Percentiles rank a stretch among this genome's conserved stretches.
Conservation (phyloP, 2,329 filamentous ascomycete genomes). For the Colletotrichum sp. region DNA sequence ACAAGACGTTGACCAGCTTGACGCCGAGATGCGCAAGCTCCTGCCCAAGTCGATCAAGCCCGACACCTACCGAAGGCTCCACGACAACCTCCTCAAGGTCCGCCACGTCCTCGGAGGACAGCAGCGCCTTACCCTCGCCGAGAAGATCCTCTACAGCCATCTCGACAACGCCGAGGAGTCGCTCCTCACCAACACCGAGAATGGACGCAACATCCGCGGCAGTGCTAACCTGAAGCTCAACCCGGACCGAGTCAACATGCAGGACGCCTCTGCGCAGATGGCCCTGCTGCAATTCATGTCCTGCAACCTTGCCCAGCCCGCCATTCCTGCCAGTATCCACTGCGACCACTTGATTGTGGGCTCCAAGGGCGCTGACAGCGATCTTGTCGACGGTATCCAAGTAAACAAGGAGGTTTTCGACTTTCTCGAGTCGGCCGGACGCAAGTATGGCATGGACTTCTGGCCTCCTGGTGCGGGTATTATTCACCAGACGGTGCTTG, state of each 20-base stretch:
- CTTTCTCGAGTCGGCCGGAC: conserved; percentile 90
- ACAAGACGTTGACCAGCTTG: conserved; percentile 26
- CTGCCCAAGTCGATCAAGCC: conserved; percentile 45
- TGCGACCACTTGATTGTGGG: conserved; percentile 99
- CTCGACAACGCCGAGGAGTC: conserved; percentile 89
- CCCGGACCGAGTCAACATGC: conserved; percentile 97
- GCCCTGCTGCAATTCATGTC: conserved; percentile 98
- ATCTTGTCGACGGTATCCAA: conserved; percentile 83
- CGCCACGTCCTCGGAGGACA: conserved; percentile 69
- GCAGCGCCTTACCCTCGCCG: conserved; percentile 80
- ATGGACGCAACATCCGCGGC: conserved; percentile 84
- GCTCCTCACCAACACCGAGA: conserved; percentile 80
- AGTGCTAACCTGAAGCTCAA: conserved; percentile 95
- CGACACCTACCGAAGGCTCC: conserved; percentile 83
- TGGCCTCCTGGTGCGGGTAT: conserved; percentile 95
- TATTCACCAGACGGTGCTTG: conserved; percentile 96
- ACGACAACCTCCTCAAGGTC: conserved; percentile 78
- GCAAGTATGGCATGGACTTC: conserved; percentile 93
- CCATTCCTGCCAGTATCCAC: conserved; percentile 96
- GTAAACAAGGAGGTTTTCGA: conserved; percentile 98
- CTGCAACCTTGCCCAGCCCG: conserved; percentile 86
- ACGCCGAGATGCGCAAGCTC: conserved; percentile 32
- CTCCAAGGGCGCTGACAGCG: conserved; percentile 84
- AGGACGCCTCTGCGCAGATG: conserved; percentile 99
- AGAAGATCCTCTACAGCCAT: conserved; percentile 98